These are phyloP conservation scores for Ophiosphaerella narmari DNA, from an alignment of 2,329 filamentous ascomycete genomes.

Conservation along the genomic window DNA sequence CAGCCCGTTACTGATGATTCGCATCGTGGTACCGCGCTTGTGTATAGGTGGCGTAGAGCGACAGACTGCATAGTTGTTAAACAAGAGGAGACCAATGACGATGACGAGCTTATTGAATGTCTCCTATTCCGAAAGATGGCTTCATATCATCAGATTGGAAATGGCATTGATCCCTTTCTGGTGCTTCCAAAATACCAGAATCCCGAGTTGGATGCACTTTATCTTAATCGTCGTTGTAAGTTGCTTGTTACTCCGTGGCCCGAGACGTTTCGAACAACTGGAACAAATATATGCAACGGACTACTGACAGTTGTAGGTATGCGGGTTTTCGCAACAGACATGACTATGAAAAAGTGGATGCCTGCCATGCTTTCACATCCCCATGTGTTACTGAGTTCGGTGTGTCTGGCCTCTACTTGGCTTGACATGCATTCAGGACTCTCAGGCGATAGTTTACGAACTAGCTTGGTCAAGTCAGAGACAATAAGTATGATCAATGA, in stretches of 20 bases:
- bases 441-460: constrained; percentile 32
- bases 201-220: constrained; percentile 18
- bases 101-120: constrained; percentile 22
- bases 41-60: neutral
- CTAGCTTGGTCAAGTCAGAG: constrained; percentile 31
- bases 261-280: no score
- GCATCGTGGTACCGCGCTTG: no score
- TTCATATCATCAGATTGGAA: constrained; percentile 13
- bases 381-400: constrained; percentile 31
- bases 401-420: constrained; percentile 31
- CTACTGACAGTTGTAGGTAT: constrained; percentile 16
- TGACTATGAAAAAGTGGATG: constrained; percentile 31
- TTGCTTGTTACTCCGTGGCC: neutral
- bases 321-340: constrained; percentile 26
- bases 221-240: constrained; percentile 24
- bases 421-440: constrained; percentile 31
- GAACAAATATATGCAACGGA: neutral
- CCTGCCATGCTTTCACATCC: constrained; percentile 31
- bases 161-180: constrained; percentile 26
- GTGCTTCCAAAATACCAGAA: constrained; percentile 26
- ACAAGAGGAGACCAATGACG: constrained; percentile 21
- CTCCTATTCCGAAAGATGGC: constrained; percentile 18
- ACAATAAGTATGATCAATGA: constrained; percentile 33
- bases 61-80: constrained; percentile 11
- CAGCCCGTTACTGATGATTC: no score